Base-by-base conservation (phyloP, 208 protist species). In the Phytomonas sp. region DNA sequence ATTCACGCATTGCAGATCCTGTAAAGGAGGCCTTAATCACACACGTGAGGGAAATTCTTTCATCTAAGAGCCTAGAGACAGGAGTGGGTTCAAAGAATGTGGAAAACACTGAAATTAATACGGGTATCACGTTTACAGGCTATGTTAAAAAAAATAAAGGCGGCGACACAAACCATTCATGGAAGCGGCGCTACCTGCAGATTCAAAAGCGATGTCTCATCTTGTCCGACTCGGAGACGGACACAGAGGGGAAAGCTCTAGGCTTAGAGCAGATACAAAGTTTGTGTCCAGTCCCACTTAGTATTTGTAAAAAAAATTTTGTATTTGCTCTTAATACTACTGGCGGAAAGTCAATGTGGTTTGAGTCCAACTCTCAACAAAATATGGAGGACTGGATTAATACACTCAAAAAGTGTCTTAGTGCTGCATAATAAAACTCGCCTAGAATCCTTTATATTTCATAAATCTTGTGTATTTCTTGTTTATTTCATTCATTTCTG, bases 321-420 rank as follows among this genome's bases (percentile, higher is more conserved):
- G 88, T 94, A 30, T 94, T 94, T 71, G 83, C 85, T 0, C 72
- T 94, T 5, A 90, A 94, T 69, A 94, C 88, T 3, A 79, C 86
- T 2, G 85, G 85, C 12, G 88, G 88, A 4, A 94, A 94, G 74
- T 91, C 83, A 4, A 94, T 94, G 88, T 94, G 88, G 86, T 89
- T 94, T 60, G 80, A 91, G 67, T 83, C 84, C 0, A 73, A 64
- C 34, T 86, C 88, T 16, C 77, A 83, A n/a, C 80, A 86, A 62
- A 78, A 77, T 31, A 94, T 94, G 88, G 82, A 94, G 59, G 80
- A 79, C 63, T 94, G 88, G 88, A 88, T 94, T 70, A 79, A 94
- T 63, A 69, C 75, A 0, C 89, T 94, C 62, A 85, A 94, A 69
- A 76, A 75, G 26, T 85, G 79, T 33, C 80, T 94, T 49, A 84